Base-by-base conservation (phyloP, 495 filamentous ascomycete species). In the Xylaria telfairii region DNA sequence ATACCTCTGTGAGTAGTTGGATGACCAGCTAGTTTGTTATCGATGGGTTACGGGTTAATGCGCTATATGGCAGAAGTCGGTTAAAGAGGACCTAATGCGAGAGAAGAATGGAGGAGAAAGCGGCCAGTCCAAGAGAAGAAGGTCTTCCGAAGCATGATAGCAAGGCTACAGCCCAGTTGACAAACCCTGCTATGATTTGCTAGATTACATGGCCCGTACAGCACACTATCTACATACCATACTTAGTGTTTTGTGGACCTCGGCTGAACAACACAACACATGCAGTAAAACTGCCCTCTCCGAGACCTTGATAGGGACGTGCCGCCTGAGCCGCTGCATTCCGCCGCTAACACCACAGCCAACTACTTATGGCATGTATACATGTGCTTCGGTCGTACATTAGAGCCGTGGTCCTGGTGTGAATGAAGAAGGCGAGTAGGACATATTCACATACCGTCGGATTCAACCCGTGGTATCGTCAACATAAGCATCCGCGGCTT, bases 91-190 rank as follows among this genome's bases (percentile, higher is more conserved):
- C 4, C 28, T 17, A 10, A 53, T 47, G 24, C 46, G 39, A 68
- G 53, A 30, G 10, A 60, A n/a, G 26, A 21, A 63, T 21, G 32
- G 12, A 51, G 37, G 32, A 42, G 47, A 21, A 34, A 44, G 19
- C 39, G 26, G 39, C 68, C 47, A 70, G 34, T 64, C 68, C 68
- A 26, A 65, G 68, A 70, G 19, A 41, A 65, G 68, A 70, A 70
- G 68, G 68, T 70, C 37, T 65, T 30, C 47, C 47, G 46, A 62
- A 28, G 53, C 60, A n/a, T 56, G 34, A 3, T 21, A 51, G 44
- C 37, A 57, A 54, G 64, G 44, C 44, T 49, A 42, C 13, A 15
- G 17, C 49, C 21, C 10, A 53, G 10, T 5, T n/a, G 3, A n/a
- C 19, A 30, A 10, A 13, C 26, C 34, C 37, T 5, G 34, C 32